These are phyloP conservation scores for Lepidopterella palustris DNA, from an alignment of 495 filamentous ascomycete species.

Conservation along the genomic window DNA sequence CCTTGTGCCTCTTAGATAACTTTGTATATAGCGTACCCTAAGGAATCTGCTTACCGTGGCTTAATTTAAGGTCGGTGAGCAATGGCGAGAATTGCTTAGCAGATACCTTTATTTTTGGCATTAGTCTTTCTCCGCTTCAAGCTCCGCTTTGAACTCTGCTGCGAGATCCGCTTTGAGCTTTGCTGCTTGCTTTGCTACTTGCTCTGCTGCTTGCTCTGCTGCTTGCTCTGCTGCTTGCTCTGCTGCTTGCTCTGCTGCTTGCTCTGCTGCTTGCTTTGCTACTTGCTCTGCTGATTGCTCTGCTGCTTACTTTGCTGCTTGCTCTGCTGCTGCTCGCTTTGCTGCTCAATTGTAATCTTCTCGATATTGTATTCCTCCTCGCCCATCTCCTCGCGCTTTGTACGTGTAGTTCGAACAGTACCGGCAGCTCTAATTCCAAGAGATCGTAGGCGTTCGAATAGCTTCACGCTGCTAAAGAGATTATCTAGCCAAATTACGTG, in stretches of 20 bases:
- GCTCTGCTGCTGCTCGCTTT: too few species aligned
- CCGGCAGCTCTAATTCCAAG: slow-evolving; percentile 1
- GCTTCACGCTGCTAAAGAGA: neutral
- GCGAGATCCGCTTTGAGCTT: too few species aligned
- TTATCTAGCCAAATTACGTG: slow-evolving; percentile 6
- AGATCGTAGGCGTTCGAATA: neutral
- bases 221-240: too few species aligned
- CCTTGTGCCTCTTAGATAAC: neutral
- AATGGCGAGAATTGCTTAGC: neutral
- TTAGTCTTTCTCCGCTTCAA: neutral
- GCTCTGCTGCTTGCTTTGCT: too few species aligned
- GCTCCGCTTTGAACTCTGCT: too few species aligned
- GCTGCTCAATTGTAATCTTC: too few species aligned
- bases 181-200: too few species aligned
- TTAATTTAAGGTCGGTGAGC: neutral
- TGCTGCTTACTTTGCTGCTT: too few species aligned
- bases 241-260: too few species aligned
- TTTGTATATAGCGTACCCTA: neutral
- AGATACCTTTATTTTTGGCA: neutral
- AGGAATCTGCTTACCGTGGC: neutral
- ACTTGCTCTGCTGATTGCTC: too few species aligned
- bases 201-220: too few species aligned
- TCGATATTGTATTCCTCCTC: neutral
- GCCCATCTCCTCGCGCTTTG: neutral
- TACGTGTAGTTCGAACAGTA: too few species aligned